Evolutionary conservation across 2,329 filamentous ascomycete species (phyloP).

Genomic region (Xylariaceae sp.): DNA sequence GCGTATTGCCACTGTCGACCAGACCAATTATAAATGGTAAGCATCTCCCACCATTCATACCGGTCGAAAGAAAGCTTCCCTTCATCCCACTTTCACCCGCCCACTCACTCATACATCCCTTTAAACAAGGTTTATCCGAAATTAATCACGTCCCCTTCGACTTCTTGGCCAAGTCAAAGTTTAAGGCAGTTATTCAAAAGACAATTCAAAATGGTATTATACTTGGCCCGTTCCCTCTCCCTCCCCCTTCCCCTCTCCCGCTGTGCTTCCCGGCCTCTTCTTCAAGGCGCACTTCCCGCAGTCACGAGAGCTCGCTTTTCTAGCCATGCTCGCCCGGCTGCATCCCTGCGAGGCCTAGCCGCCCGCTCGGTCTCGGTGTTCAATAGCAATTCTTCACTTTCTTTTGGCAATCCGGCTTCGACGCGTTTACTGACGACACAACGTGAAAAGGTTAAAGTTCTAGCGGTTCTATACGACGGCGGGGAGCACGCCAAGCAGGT

Average conservation of each 20-base stretch:
- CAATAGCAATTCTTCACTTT: conserved; percentile 33
- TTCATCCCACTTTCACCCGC: not conserved
- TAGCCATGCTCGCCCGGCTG: conserved; percentile 21
- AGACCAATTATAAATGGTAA: conserved; percentile 5
- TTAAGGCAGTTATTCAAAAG: not conserved
- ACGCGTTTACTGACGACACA: conserved; percentile 52
- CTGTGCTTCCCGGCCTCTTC: conserved; percentile 23
- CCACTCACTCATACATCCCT: not conserved
- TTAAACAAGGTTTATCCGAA: not conserved
- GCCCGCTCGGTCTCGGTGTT: conserved; percentile 24
- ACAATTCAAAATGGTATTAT: conserved; percentile 44
- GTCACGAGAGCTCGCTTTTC: conserved; percentile 27
- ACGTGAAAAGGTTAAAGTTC: conserved; percentile 79
- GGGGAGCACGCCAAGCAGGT: conserved; percentile 83
- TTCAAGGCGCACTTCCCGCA: conserved; percentile 26
- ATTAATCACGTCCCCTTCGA: not conserved
- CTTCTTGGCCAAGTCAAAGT: conserved; percentile 10
- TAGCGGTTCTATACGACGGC: conserved; percentile 90
- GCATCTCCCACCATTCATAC: not conserved
- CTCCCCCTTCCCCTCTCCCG: conserved; percentile 48
- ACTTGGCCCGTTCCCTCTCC: conserved; percentile 52
- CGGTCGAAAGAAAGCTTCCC: not conserved
- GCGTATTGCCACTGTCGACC: conserved; percentile 11
- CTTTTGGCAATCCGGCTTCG: conserved; percentile 46
- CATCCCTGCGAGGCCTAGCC: conserved; percentile 24